Conservation (phyloP, 306 rosid genomes). For the Arachis stenosperma region DNA sequence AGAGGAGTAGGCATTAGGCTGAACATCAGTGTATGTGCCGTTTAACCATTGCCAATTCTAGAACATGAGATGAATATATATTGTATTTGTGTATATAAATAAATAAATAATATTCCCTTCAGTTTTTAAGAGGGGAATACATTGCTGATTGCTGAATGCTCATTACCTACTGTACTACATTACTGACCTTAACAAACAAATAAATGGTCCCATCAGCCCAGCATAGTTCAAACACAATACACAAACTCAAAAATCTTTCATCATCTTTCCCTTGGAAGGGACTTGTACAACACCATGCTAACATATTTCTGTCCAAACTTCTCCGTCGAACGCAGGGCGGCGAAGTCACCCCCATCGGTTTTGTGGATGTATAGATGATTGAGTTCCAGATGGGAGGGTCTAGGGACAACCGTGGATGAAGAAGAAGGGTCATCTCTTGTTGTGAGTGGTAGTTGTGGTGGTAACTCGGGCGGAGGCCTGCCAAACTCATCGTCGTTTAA, state of each 20-base stretch:
- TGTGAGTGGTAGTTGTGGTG: slow-evolving; percentile 63
- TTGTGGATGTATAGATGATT: slow-evolving; percentile 74
- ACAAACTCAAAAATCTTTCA: slow-evolving; percentile 22
- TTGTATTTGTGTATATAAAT: slow-evolving; percentile 8
- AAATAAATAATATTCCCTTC: slow-evolving; percentile 33
- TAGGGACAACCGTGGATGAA: slow-evolving; percentile 37
- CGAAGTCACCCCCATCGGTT: slow-evolving; percentile 52
- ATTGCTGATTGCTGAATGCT: not conserved
- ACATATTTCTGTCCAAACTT: slow-evolving; percentile 64
- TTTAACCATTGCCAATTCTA: slow-evolving; percentile 12
- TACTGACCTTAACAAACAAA: slow-evolving; percentile 24
- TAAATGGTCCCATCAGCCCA: slow-evolving; percentile 20
- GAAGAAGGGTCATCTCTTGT: slow-evolving; percentile 47
- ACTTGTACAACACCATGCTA: slow-evolving; percentile 62
- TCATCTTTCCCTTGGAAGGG: slow-evolving; percentile 43
- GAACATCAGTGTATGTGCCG: slow-evolving; percentile 4
- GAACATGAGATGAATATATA: slow-evolving; percentile 2
- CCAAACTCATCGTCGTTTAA: slow-evolving; percentile 64
- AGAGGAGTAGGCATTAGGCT: not conserved
- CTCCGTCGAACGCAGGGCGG: slow-evolving; percentile 64
- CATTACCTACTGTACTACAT: slow-evolving; percentile 14
- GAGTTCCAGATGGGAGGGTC: slow-evolving; percentile 55
- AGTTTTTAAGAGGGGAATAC: slow-evolving; percentile 31
- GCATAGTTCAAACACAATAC: slow-evolving; percentile 20
- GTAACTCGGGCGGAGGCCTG: slow-evolving; percentile 78